Evolutionary conservation across 2,329 filamentous ascomycete species (phyloP), one percentile per base, ranked within the genome.

Genomic region (Pseudogymnoascus sp.): DNA sequence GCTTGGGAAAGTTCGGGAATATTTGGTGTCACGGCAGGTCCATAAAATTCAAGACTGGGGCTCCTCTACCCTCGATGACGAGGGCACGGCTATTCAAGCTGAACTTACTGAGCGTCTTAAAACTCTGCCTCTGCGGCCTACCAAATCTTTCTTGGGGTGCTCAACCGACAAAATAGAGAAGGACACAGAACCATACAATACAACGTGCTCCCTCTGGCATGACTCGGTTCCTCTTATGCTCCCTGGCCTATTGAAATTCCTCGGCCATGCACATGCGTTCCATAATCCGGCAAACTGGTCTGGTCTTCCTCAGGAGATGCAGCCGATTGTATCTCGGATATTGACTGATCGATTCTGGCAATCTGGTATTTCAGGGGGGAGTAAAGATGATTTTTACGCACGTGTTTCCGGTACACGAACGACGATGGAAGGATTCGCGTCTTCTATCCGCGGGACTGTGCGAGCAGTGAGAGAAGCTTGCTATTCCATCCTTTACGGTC

Each of bases 291-390:
- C 84, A 19, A 96, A 92, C 71, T 99, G 95, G 93, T 80, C 82
- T 8, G 84, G 87, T 33, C 77, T 96, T 14, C 88, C 92, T 1
- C 74, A 79, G 10, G 91, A 96, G 43, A 88, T 96, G 80, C 87
- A 87, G 64, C 78, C 82, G 4, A 85, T 96, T 61, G 89, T 98
- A 40, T 84, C 86, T 46, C 85, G 90, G 22, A 91, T 98, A 19
- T 78, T 99, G 22, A 96, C 92, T 12, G 95, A 99, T 75, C 84
- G 95, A 24, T 99, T 99, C 74, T 99, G 95, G 95, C 95, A 99
- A 79, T 91, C 93, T 6, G 95, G 95, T 8, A 99, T 99, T 60
- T 98, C 95, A 0, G 90, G 89, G 66, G 95, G 96, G 26, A 98
- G 91, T 70, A 92, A 95, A 73, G 95, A 98, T 66, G 93, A 98